Percentiles rank a stretch among this genome's conserved stretches.
phyloP scores from a whole-genome alignment of 495 filamentous ascomycete genomes.

The Neurospora sp. region DNA sequence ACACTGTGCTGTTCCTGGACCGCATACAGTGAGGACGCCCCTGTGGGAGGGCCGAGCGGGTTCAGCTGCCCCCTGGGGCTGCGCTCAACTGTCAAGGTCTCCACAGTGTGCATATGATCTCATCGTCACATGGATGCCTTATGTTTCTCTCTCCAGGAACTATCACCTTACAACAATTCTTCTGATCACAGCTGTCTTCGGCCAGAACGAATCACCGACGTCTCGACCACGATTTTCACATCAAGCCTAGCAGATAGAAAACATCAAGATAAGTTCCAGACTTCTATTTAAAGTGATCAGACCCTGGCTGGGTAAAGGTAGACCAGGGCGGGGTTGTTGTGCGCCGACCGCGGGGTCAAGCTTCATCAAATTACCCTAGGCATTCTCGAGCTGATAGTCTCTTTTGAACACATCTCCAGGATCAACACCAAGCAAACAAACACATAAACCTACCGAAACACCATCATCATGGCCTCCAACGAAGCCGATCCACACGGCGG shows the following conservation, averaged over 20 bases:
- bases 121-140: neutral
- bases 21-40: neutral
- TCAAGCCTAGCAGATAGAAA: neutral
- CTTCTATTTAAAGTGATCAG: neutral
- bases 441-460: neutral
- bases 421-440: neutral
- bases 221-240: neutral
- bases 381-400: neutral
- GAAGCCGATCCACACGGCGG: conserved; percentile 1
- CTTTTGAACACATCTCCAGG: neutral
- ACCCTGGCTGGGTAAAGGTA: neutral
- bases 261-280: neutral
- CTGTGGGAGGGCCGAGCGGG: neutral
- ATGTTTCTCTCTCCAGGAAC: neutral
- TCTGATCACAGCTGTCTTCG: neutral
- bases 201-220: neutral
- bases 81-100: neutral
- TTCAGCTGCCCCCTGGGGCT: neutral
- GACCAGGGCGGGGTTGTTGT: neutral
- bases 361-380: neutral
- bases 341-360: neutral
- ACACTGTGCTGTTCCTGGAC: neutral
- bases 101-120: neutral
- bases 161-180: neutral
- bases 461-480: conserved; percentile 19